These are phyloP conservation scores for Hymenoscyphus linearis DNA, from an alignment of 2,329 filamentous ascomycete species.

Conservation along the genomic window DNA sequence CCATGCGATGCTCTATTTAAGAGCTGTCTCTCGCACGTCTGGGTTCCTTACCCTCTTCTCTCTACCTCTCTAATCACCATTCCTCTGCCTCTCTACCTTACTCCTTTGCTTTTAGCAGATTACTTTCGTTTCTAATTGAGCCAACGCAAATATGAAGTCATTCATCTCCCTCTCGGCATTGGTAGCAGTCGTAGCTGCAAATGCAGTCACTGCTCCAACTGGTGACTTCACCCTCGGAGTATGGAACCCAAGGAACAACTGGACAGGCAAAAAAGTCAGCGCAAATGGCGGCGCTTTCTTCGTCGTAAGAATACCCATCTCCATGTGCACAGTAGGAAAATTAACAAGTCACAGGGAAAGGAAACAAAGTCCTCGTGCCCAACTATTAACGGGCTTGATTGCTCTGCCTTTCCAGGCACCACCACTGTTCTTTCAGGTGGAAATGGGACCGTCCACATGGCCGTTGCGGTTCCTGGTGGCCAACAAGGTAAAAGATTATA, in stretches of 20 bases:
- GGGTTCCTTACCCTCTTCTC: not conserved
- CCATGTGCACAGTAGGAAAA: not conserved
- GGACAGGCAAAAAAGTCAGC: not conserved
- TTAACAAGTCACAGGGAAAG: constrained; percentile 4
- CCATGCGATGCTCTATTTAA: not conserved
- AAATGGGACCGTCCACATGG: constrained; percentile 1
- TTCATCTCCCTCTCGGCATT: not conserved
- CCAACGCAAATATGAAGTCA: constrained; percentile 7
- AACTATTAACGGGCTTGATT: constrained; percentile 13
- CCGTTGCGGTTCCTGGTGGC: constrained; percentile 9
- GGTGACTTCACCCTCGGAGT: constrained; percentile 5
- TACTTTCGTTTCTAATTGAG: not conserved
- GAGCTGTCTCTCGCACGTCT: not conserved
- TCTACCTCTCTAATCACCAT: not conserved
- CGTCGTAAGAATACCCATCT: not conserved
- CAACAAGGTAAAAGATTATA: constrained; percentile 6
- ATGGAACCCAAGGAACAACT: not conserved
- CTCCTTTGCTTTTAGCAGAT: not conserved
- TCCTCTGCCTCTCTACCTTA: not conserved
- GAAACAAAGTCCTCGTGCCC: constrained; percentile 45
- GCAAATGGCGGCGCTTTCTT: constrained; percentile 5
- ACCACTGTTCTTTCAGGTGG: constrained; percentile 5
- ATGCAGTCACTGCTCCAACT: not conserved
- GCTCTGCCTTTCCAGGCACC: constrained; percentile 5
- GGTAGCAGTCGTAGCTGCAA: too few species aligned